Percentiles rank a stretch among this genome's conserved stretches.
These are phyloP conservation scores for Chalciporus pseudorubinellus DNA, from an alignment of 768 basidiomycete species.

Conservation along the genomic window DNA sequence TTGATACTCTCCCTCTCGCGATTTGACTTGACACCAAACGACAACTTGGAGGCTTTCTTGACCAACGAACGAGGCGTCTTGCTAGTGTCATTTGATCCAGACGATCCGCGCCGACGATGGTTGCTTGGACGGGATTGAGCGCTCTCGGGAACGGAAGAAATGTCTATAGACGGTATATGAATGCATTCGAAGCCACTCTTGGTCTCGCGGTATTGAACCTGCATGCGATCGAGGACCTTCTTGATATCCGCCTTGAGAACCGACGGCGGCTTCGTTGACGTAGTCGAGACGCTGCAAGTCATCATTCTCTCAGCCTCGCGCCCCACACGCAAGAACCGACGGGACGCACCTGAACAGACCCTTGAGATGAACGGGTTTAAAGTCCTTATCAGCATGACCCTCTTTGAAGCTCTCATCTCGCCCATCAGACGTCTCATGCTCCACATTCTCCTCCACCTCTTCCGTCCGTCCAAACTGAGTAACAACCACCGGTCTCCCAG, in stretches of 20 bases:
- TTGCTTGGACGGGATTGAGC: conserved; percentile 32
- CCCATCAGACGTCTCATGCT: conserved; percentile 34
- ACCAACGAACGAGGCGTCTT: conserved; percentile 53
- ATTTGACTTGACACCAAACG: conserved; percentile 66
- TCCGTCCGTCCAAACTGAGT: conserved; percentile 50
- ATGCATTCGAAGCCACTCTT: conserved; percentile 95
- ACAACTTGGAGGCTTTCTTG: conserved; percentile 77
- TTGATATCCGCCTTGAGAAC: conserved; percentile 82
- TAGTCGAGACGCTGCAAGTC: conserved; percentile 81
- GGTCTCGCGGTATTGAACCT: conserved; percentile 89
- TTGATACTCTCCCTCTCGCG: conserved; percentile 41
- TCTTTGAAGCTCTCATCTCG: conserved; percentile 47
- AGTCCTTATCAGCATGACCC: conserved; percentile 61
- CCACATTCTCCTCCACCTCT: conserved; percentile 48
- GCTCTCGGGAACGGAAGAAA: conserved; percentile 63
- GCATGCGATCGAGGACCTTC: conserved; percentile 88
- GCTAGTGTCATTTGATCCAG: conserved; percentile 51
- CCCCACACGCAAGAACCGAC: too few relatives aligned
- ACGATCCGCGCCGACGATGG: conserved; percentile 45
- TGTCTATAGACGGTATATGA: conserved; percentile 90
- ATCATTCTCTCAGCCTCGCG: conserved; percentile 1
- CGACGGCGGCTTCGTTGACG: conserved; percentile 82
- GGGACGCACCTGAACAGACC: conserved; percentile 80
- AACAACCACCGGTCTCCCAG: conserved; percentile 35
- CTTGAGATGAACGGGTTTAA: conserved; percentile 94